phyloP scores from a whole-genome alignment of 2,329 filamentous ascomycete genomes.

The Aotearoamyces nothofagi region DNA sequence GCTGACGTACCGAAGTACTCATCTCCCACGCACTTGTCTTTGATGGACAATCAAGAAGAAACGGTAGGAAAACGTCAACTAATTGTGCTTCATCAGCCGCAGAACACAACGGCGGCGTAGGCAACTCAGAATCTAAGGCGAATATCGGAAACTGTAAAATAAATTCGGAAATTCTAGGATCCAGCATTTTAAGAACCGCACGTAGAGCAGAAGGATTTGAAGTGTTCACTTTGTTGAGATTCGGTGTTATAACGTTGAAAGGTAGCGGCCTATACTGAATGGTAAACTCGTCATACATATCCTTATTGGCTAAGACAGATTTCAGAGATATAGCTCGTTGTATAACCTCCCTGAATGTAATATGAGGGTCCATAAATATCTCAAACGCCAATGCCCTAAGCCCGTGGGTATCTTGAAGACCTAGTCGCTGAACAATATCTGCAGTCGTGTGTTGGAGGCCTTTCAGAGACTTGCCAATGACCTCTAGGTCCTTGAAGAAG shows the following conservation, averaged over 20 bases:
- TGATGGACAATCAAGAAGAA: constrained; percentile 41
- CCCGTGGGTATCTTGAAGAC: constrained; percentile 21
- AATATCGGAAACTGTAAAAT: constrained; percentile 25
- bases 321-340: constrained; percentile 9
- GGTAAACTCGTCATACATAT: constrained; percentile 11
- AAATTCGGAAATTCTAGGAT: constrained; percentile 34
- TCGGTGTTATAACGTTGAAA: constrained; percentile 1
- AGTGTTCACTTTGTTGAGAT: neutral
- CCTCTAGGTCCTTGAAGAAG: constrained; percentile 43
- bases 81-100: constrained; percentile 8
- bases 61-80: constrained; percentile 45
- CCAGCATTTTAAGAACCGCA: constrained; percentile 17
- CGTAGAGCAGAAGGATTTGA: neutral
- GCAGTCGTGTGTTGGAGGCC: constrained; percentile 23
- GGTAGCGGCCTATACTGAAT: constrained; percentile 10
- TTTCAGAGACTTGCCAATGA: constrained; percentile 11
- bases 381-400: constrained; percentile 23
- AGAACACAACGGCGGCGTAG: too few species aligned
- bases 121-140: constrained; percentile 7
- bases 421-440: constrained; percentile 28
- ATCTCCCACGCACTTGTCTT: constrained; percentile 41
- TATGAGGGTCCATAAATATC: constrained; percentile 12
- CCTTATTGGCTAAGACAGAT: constrained; percentile 7
- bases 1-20: constrained; percentile 30
- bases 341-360: constrained; percentile 12